Conservation (phyloP, 2,329 filamentous ascomycete species). For the Ascochyta rabiei region DNA sequence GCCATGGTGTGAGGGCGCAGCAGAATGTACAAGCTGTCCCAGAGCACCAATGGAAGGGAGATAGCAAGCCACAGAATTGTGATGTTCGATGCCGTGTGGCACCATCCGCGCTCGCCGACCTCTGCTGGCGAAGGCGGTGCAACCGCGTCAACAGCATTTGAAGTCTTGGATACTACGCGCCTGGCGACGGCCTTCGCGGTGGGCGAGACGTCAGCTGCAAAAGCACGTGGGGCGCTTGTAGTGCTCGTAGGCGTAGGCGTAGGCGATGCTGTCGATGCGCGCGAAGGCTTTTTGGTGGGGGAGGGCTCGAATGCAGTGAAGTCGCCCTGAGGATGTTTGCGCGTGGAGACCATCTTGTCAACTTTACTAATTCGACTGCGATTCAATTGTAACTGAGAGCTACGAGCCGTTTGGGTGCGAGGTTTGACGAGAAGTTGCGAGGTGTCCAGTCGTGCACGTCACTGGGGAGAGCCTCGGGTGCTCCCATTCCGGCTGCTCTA, state of each 20-base stretch:
- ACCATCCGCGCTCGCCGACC: constrained; percentile 50
- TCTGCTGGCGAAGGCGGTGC: constrained; percentile 30
- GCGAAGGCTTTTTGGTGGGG: constrained; percentile 44
- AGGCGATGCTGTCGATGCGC: constrained; percentile 43
- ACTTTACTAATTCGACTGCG: background rate
- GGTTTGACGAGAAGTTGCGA: background rate
- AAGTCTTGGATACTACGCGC: constrained; percentile 30
- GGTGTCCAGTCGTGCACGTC: constrained; percentile 4
- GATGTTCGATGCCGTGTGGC: constrained; percentile 65
- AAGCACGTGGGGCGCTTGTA: constrained; percentile 18
- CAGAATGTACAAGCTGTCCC: constrained; percentile 82
- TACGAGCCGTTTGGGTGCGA: background rate
- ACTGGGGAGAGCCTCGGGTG: constrained; percentile 9
- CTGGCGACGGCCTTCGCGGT: constrained; percentile 26
- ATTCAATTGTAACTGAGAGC: background rate
- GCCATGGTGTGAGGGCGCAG: constrained; percentile 82
- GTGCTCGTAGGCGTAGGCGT: constrained; percentile 32
- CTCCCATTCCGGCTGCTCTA: background rate
- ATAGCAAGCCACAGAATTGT: constrained; percentile 74
- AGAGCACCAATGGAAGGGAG: constrained; percentile 77
- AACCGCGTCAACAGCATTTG: constrained; percentile 24
- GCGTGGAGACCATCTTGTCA: constrained; percentile 48
- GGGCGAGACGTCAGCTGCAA: constrained; percentile 16
- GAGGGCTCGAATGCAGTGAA: constrained; percentile 46
- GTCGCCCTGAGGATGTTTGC: constrained; percentile 43